Evolutionary conservation across 768 basidiomycete species (phyloP), one percentile per base, ranked within the genome.

Genomic region (Arthromyces matolae): DNA sequence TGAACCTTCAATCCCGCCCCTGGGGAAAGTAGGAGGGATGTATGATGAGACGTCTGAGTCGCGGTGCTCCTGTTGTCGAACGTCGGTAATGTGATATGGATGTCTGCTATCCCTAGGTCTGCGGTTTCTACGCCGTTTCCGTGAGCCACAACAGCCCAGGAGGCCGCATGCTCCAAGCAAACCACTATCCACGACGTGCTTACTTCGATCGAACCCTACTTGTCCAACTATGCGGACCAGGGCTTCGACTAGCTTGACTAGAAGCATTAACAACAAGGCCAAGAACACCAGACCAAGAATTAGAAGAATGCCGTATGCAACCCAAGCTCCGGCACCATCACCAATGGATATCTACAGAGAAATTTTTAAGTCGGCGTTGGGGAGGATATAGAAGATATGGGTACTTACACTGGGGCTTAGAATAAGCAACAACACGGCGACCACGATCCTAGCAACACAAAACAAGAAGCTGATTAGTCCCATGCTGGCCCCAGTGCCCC

Each of bases 401-500:
- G 51, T 19, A 63, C 90, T 65, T 65, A 97, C 95, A 52, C 86
- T 80, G 22, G 93, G 89, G 13, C 88, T 86, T 41, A 99, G 69
- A 54, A 97, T 90, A 57, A 99, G 88, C 37, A 97, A 72, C 27
- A 99, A 67, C 12, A 97, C 93, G 2, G 90, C 88, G 19, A 93
- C 79, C 22, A 93, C 84, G 58, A 96, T 94, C 54, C 95, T 77
- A 18, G 89, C 84, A 4, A 95, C 89, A 49, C 91, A 93, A 58
- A 95, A 86, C 59, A 96, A 71, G 73, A 97, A 97, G 63, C 90
- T 93, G 49, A 95, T 85, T 28, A 93, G 75, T 12, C 94, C 95
- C 96, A 98, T 98, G 52, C 92, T 89, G 2, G 95, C 93, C 1
- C 95, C 93, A 44, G 87, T 87, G 24, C 91, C 92, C 95, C 95